phyloP scores from a whole-genome alignment of 2,329 filamentous ascomycete species.

The Chrysoporthe austroafricana region DNA sequence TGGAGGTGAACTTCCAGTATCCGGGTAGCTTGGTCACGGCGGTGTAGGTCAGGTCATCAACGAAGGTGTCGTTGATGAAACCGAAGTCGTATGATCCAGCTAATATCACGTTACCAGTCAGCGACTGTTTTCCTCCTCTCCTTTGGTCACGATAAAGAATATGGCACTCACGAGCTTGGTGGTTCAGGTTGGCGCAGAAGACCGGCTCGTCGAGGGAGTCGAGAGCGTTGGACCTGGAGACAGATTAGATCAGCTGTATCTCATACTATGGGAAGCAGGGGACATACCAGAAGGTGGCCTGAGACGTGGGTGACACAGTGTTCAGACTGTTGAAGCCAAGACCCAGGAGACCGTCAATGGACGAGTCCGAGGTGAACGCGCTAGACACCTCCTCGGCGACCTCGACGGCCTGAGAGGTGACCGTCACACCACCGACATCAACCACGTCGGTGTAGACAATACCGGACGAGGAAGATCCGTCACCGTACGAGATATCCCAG shows the following conservation, averaged over 20 bases:
- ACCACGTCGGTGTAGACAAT: constrained; percentile 68
- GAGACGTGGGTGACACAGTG: constrained; percentile 57
- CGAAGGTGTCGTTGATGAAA: constrained; percentile 58
- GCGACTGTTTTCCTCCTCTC: background rate
- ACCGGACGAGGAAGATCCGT: constrained; percentile 64
- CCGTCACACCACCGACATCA: constrained; percentile 61
- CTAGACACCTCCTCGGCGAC: constrained; percentile 60
- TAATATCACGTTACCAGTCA: constrained; percentile 16
- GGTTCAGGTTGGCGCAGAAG: constrained; percentile 41
- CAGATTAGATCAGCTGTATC: background rate
- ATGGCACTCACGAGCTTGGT: constrained; percentile 39
- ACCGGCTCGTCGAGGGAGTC: constrained; percentile 36
- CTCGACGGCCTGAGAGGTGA: constrained; percentile 65
- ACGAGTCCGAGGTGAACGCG: constrained; percentile 39
- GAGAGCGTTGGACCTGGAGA: constrained; percentile 40
- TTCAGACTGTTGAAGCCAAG: constrained; percentile 65
- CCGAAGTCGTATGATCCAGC: constrained; percentile 43
- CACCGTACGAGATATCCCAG: constrained; percentile 66
- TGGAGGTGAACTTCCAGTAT: constrained; percentile 63
- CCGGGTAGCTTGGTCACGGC: constrained; percentile 59
- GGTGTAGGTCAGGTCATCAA: constrained; percentile 60
- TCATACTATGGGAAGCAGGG: constrained; percentile 32
- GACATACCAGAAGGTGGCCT: constrained; percentile 45
- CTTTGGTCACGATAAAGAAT: constrained; percentile 13
- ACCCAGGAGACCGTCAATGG: constrained; percentile 54